phyloP scores from a whole-genome alignment of 2,329 filamentous ascomycete genomes.

The Zopfia rhizophila region DNA sequence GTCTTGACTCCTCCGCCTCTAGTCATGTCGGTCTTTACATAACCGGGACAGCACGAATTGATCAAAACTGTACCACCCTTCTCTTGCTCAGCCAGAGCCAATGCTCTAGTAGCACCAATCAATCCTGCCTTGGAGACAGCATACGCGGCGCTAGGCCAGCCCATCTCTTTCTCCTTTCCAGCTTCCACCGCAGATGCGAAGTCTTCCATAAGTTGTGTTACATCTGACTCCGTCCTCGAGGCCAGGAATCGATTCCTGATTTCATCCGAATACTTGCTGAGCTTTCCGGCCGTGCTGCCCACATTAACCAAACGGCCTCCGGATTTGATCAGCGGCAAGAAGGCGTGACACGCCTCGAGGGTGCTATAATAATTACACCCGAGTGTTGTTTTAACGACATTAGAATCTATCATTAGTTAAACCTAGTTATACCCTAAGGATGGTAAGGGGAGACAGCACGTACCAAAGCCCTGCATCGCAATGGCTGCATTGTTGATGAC shows the following conservation, averaged over 20 bases:
- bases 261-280: slow-evolving; percentile 59
- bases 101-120: slow-evolving; percentile 53
- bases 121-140: slow-evolving; percentile 59
- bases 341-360: slow-evolving; percentile 55
- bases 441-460: not conserved
- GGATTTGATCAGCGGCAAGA: slow-evolving; percentile 59
- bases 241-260: slow-evolving; percentile 57
- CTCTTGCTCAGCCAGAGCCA: slow-evolving; percentile 49
- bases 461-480: slow-evolving; percentile 59
- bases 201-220: slow-evolving; percentile 61
- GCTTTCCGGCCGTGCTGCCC: slow-evolving; percentile 56
- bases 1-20: slow-evolving; percentile 53
- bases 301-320: slow-evolving; percentile 62
- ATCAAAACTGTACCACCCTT: slow-evolving; percentile 48
- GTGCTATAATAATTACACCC: slow-evolving; percentile 65
- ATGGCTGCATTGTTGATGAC: slow-evolving; percentile 66
- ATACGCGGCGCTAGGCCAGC: slow-evolving; percentile 63
- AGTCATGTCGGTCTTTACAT: slow-evolving; percentile 61
- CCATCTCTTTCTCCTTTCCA: slow-evolving; percentile 58
- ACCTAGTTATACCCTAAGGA: not conserved
- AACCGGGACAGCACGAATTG: slow-evolving; percentile 57
- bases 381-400: slow-evolving; percentile 62
- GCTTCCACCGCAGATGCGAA: slow-evolving; percentile 60
- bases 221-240: slow-evolving; percentile 54
- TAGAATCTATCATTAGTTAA: slow-evolving; percentile 43